These are phyloP conservation scores for Luffa aegyptiaca DNA, from an alignment of 306 rosid genomes.

Conservation along the genomic window DNA sequence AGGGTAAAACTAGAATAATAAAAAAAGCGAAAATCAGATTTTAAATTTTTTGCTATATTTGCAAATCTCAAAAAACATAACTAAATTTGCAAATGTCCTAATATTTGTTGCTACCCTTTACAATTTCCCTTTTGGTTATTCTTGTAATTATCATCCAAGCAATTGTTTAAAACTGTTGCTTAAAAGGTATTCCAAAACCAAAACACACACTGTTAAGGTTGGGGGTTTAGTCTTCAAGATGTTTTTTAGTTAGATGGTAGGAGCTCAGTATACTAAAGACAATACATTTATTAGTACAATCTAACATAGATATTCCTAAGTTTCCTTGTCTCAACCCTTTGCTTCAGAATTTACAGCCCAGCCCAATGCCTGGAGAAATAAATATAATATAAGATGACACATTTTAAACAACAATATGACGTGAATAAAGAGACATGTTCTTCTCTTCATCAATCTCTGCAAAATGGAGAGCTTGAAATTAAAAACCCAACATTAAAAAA, in stretches of 20 bases:
- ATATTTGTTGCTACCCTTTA: too few species aligned
- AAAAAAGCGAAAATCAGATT: too few species aligned
- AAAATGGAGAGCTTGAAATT: not conserved
- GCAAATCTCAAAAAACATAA: too few species aligned
- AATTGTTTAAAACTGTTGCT: not conserved
- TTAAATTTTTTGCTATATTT: too few species aligned
- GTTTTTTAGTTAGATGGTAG: not conserved
- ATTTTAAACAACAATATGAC: not conserved
- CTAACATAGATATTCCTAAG: not conserved
- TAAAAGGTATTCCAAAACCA: not conserved
- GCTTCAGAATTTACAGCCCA: not conserved
- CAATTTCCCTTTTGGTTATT: not conserved
- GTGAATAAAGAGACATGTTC: not conserved
- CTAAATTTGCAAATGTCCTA: too few species aligned
- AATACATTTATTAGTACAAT: not conserved
- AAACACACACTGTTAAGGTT: not conserved
- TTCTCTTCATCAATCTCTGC: not conserved
- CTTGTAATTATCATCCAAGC: not conserved
- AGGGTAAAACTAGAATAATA: too few species aligned
- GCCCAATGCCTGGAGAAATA: not conserved
- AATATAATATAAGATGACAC: not conserved
- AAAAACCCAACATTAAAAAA: not conserved
- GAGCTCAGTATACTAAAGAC: not conserved
- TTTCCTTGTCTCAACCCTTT: not conserved
- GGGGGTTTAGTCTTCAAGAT: not conserved